These are phyloP conservation scores for Colletotrichum orchidophilum DNA, from an alignment of 2,329 filamentous ascomycete genomes.

Conservation along the genomic window DNA sequence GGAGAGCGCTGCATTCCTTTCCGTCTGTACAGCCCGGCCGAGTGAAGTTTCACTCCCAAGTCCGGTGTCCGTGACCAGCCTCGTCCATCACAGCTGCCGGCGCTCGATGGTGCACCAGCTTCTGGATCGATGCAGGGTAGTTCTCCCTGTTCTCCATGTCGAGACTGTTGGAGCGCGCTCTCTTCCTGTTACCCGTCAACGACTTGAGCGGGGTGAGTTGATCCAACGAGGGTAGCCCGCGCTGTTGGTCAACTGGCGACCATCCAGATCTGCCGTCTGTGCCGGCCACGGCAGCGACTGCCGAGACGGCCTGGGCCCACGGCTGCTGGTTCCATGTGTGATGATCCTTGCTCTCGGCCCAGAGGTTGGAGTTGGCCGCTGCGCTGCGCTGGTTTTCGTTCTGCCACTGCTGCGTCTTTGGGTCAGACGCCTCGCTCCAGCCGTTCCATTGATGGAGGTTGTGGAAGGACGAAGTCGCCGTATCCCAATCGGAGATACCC, in stretches of 20 bases:
- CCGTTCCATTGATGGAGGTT: conserved; percentile 33
- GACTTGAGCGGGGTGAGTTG: conserved; percentile 35
- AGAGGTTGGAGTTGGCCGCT: conserved; percentile 41
- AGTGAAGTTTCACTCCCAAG: conserved; percentile 31
- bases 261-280: conserved; percentile 32
- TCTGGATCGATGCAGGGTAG: conserved; percentile 35
- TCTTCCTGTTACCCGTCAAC: conserved; percentile 25
- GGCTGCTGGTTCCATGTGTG: conserved; percentile 44
- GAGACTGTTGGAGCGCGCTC: conserved; percentile 34
- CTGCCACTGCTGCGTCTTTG: conserved; percentile 32
- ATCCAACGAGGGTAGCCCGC: conserved; percentile 31
- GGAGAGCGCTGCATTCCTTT: neutral
- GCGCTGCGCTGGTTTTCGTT: conserved; percentile 33
- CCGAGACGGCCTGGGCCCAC: conserved; percentile 45
- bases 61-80: conserved; percentile 30
- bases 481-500: conserved; percentile 31
- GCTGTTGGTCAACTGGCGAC: conserved; percentile 31
- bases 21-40: neutral
- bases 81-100: conserved; percentile 31
- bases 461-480: conserved; percentile 26
- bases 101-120: conserved; percentile 33
- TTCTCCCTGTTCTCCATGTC: conserved; percentile 36
- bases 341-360: conserved; percentile 39
- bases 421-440: conserved; percentile 31
- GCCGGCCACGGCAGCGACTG: conserved; percentile 39